Conservation (phyloP, 2,329 filamentous ascomycete species). For the Neophaeococcomyces aloes region DNA sequence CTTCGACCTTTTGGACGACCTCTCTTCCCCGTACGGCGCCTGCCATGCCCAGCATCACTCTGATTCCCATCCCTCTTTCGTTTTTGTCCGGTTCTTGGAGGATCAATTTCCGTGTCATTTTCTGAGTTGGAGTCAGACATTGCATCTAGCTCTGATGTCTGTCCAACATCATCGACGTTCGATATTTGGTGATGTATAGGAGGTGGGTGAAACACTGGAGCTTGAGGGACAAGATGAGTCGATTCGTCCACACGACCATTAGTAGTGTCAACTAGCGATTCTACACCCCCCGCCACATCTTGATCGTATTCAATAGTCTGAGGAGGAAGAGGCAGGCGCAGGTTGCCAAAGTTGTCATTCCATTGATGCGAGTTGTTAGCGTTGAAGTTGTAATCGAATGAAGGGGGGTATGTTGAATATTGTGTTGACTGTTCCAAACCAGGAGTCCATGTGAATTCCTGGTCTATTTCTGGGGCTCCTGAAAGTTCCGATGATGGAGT, state of each 20-base stretch:
- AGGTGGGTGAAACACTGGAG: conserved; percentile 2
- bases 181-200: conserved; percentile 1
- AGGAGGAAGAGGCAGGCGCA: background rate
- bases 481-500: too few relatives aligned
- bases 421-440: too few relatives aligned
- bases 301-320: background rate
- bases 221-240: background rate
- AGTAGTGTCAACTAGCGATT: background rate
- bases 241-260: background rate
- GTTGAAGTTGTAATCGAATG: too few relatives aligned
- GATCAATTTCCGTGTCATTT: background rate
- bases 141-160: background rate
- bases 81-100: background rate
- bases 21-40: conserved; percentile 15
- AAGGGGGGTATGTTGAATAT: too few relatives aligned
- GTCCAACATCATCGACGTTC: background rate
- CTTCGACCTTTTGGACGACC: conserved; percentile 36
- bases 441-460: too few relatives aligned
- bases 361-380: too few relatives aligned
- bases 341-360: background rate
- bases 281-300: background rate
- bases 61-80: background rate
- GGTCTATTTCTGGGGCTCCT: too few relatives aligned
- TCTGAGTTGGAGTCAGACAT: background rate
- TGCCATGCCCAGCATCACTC: conserved; percentile 12